Conservation (phyloP, 2,329 filamentous ascomycete genomes). For the Botrytis tulipae region DNA sequence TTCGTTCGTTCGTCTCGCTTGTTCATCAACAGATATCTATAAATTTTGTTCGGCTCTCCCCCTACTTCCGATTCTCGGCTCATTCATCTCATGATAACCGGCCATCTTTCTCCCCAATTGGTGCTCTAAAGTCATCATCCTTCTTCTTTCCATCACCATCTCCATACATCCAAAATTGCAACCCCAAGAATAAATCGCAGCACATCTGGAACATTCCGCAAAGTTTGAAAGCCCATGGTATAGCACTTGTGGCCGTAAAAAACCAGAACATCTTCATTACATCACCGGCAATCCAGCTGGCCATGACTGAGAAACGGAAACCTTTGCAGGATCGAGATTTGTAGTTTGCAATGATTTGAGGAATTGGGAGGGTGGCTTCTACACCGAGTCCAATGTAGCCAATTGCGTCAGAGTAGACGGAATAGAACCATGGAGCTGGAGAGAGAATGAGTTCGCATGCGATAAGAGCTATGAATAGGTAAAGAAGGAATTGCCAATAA, state of each 20-base stretch:
- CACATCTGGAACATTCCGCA: constrained; percentile 78
- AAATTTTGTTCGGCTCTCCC: not conserved
- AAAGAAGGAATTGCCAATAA: constrained; percentile 76
- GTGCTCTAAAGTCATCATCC: constrained; percentile 28
- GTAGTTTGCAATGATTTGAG: constrained; percentile 72
- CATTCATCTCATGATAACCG: constrained; percentile 27
- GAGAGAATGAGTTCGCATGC: constrained; percentile 67
- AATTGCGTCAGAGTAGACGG: constrained; percentile 63
- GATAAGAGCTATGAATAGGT: constrained; percentile 61
- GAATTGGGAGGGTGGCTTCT: constrained; percentile 78
- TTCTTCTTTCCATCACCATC: constrained; percentile 41
- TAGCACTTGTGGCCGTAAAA: constrained; percentile 66
- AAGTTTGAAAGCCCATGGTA: constrained; percentile 77
- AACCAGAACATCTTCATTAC: constrained; percentile 88
- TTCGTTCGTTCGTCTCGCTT: not conserved
- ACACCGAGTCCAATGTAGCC: constrained; percentile 75
- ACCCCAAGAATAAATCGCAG: constrained; percentile 71
- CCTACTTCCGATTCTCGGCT: not conserved
- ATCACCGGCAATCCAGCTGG: constrained; percentile 77
- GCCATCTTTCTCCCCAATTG: constrained; percentile 35
- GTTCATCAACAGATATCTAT: not conserved
- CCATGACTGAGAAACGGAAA: constrained; percentile 72
- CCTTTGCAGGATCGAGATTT: constrained; percentile 70
- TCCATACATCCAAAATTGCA: constrained; percentile 73
- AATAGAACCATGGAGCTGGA: constrained; percentile 56